These are phyloP conservation scores for Arctostaphylos glauca DNA, from an alignment of 148 eudicot species.

Conservation along the genomic window DNA sequence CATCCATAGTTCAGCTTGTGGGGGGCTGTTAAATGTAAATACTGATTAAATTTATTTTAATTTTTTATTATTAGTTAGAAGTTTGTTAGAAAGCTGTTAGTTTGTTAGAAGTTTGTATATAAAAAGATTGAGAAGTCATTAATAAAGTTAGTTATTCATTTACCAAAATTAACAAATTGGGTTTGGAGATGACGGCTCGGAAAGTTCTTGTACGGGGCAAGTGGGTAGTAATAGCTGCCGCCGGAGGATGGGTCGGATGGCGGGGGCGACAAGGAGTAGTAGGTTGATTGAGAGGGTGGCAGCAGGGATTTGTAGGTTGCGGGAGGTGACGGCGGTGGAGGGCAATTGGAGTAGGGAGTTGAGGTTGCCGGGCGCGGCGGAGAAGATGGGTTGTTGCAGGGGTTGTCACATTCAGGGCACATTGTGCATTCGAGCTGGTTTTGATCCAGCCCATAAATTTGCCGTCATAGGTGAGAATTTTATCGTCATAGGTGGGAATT, in stretches of 20 bases:
- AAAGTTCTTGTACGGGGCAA: slow-evolving; percentile 39
- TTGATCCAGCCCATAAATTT: slow-evolving; percentile 41
- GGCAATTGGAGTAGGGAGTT: slow-evolving; percentile 21
- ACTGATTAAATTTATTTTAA: too few species aligned
- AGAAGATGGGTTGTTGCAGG: slow-evolving; percentile 19
- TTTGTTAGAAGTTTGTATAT: too few species aligned
- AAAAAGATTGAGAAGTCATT: too few species aligned
- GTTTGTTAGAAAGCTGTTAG: too few species aligned
- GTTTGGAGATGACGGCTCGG: slow-evolving; percentile 65
- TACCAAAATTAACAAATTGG: too few species aligned
- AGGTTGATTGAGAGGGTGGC: slow-evolving; percentile 16
- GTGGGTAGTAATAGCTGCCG: slow-evolving; percentile 19
- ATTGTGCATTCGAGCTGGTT: slow-evolving; percentile 60
- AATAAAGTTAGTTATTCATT: too few species aligned
- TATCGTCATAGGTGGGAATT: too few species aligned
- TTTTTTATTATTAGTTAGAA: too few species aligned
- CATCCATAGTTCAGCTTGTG: too few species aligned
- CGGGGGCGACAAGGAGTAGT: slow-evolving; percentile 26
- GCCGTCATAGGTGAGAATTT: background rate
- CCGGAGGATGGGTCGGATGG: background rate
- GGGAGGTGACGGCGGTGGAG: slow-evolving; percentile 37
- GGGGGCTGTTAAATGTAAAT: too few species aligned
- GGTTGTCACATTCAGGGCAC: slow-evolving; percentile 52
- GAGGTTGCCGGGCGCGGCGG: slow-evolving; percentile 26
- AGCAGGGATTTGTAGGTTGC: background rate